Base-by-base conservation (phyloP, 208 protist species). In the Wallacemonas sp. region DNA sequence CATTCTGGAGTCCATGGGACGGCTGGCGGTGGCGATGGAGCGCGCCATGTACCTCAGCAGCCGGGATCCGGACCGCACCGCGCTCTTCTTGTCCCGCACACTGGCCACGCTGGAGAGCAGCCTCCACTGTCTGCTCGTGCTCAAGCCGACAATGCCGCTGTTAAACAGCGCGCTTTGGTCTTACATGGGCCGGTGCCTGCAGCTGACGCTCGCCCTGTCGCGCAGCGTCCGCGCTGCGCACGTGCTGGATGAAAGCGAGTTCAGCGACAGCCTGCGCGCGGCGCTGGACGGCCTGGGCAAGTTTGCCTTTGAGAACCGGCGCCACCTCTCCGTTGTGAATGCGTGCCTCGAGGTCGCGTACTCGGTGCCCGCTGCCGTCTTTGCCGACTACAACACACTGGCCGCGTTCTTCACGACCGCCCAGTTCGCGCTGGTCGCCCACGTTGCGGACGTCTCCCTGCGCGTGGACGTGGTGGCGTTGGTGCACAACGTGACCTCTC, bases 31-130 rank as follows among this genome's bases (percentile, higher is more conserved):
- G 4, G 77, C 74, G 29, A 49, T 86, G n/a, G 84, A 89, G 68
- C 33, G 70, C 36, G 66, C 80, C 36, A 44, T 88, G 57, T 92
- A 83, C 82, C 48, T 84, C 22, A 76, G 67, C 57, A 50, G 55
- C 38, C 57, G 57, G 26, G 73, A 80, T 57, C 66, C 50, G 1
- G 78, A 79, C 38, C 52, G 65, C 22, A 74, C 75, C 5, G 61
- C 73, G 0, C 66, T 75, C 8, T 80, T 78, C 54, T 29, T 63
- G 2, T 54, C 68, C 20, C 59, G 74, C 28, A 81, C 70, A 5
- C 61, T 83, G 38, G 29, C 69, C 41, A 45, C 81, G 33, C 77
- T 87, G 10, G 73, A 83, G 59, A 33, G 45, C 14, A 52, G 70
- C 5, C 32, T 92, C 22, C 11, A 44, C 12, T 74, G 70, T 20